Evolutionary conservation across 2,329 filamentous ascomycete genomes (phyloP), one percentile per base, ranked within the genome.

Genomic region (Diaporthe sp.): DNA sequence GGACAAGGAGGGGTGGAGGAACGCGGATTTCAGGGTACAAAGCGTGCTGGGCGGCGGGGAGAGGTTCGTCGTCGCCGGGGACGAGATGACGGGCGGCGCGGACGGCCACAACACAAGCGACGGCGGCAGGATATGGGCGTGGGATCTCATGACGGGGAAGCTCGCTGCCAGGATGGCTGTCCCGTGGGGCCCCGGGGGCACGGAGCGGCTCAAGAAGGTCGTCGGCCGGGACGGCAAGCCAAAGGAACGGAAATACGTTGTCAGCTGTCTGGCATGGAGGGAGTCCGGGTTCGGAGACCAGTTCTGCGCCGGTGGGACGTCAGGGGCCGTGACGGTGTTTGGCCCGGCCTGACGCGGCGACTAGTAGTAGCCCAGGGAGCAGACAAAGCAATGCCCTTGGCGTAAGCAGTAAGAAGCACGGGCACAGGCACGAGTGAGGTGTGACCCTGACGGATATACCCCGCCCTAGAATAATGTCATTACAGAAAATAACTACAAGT

Each of bases 101-200:
- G 37, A 78, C 79, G 77, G 78, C 74, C 55, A 75, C 83, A 75
- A 2, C 85, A 85, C 3, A 87, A 93, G 76, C 25, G 73, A 71
- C n/a, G 73, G 73, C 19, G 94, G 94, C 3, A 88, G 88, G 80
- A 84, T 95, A 10, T 92, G 93, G 86, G 94, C 92, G 1, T 98
- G 96, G 96, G 95, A 98, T 85, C 86, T 98, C 28, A 83, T 98
- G 73, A 93, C 90, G 8, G 96, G 95, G 1, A 90, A 92, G 73
- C 82, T 94, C 70, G 87, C 91, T 75, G 91, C 93, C 44, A 91
- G 87, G 78, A 84, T 98, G 8, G 84, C 82, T 49, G 86, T 91
- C 4, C 89, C 90, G 0, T 91, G 90, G 90, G 89, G 90, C 1
- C 88, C 88, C 5, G 80, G 81, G n/a, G 87, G 86, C 4, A 84